phyloP scores from a whole-genome alignment of 768 basidiomycete genomes.

The Russula vinacea region DNA sequence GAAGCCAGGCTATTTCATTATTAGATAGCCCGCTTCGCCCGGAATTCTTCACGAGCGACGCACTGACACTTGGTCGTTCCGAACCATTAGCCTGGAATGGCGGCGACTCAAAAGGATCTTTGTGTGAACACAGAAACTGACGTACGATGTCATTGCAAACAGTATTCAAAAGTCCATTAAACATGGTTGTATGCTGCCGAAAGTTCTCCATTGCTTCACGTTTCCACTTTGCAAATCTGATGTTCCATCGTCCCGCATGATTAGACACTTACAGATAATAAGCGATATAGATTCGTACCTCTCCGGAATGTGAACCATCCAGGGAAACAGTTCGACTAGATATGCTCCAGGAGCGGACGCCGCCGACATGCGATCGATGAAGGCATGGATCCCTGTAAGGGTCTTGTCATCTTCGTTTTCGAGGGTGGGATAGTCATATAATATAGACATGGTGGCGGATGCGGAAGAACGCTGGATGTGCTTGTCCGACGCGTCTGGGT shows the following conservation, averaged over 20 bases:
- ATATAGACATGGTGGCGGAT: constrained; percentile 19
- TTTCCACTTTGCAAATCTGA: constrained; percentile 23
- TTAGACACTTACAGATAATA: no score
- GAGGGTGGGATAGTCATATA: constrained; percentile 17
- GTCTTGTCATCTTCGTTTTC: constrained; percentile 8
- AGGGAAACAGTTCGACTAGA: constrained; percentile 20
- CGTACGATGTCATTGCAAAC: constrained; percentile 7
- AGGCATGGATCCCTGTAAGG: constrained; percentile 4
- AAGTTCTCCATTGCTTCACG: constrained; percentile 12
- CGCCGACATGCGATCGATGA: constrained; percentile 3
- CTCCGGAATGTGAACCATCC: constrained; percentile 18
- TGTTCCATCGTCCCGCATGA: background rate
- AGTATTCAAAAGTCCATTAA: constrained; percentile 10
- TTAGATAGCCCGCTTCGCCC: constrained; percentile 13
- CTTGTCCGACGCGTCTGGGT: background rate
- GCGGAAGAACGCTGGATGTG: constrained; percentile 18
- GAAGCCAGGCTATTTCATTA: constrained; percentile 27
- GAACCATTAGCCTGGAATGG: constrained; percentile 11
- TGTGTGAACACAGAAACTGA: background rate
- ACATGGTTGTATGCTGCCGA: constrained; percentile 2
- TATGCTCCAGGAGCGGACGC: constrained; percentile 12
- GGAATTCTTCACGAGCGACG: constrained; percentile 12
- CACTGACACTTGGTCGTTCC: constrained; percentile 14
- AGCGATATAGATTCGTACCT: background rate
- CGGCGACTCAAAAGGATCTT: background rate